A percentile compares a stretch with the other conserved stretches of the same genome.
phyloP scores from a whole-genome alignment of 192 early-diverging fungal genomes.

The Coemansia sp. region DNA sequence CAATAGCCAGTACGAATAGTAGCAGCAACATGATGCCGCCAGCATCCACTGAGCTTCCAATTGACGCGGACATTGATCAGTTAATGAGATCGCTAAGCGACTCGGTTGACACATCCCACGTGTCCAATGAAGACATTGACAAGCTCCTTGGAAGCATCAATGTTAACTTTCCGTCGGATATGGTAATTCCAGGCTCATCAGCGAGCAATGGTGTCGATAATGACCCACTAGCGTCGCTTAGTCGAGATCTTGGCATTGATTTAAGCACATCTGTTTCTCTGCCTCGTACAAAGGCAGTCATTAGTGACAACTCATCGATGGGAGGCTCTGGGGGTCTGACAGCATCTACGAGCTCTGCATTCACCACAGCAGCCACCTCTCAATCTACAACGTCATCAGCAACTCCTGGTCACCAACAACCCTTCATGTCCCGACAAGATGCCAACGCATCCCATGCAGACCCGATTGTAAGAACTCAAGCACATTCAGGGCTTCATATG shows the following conservation, averaged over 20 bases:
- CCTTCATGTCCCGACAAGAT: constrained; percentile 2
- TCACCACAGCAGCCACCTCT: constrained; percentile 3
- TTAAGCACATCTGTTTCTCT: constrained; percentile 16
- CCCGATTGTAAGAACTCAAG: background rate
- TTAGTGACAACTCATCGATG: background rate
- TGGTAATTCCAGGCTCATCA: constrained; percentile 2
- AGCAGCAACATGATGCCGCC: background rate
- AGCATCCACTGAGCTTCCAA: constrained; percentile 22
- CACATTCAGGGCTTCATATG: constrained; percentile 13
- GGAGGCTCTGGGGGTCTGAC: background rate
- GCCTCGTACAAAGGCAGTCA: background rate
- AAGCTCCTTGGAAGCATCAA: constrained; percentile 49
- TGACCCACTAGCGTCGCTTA: constrained; percentile 34
- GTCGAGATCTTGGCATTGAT: constrained; percentile 36
- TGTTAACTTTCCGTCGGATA: constrained; percentile 22
- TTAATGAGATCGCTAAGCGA: constrained; percentile 44
- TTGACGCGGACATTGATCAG: constrained; percentile 45
- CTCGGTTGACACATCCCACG: constrained; percentile 36
- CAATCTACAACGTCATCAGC: background rate
- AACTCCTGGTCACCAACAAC: constrained; percentile 1
- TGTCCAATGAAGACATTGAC: constrained; percentile 46
- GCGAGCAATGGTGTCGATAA: background rate
- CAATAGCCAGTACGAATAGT: background rate
- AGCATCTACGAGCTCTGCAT: constrained; percentile 10
- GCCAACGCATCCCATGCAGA: background rate